Evolutionary conservation across 495 filamentous ascomycete species (phyloP).

Genomic region (Podospora conica): DNA sequence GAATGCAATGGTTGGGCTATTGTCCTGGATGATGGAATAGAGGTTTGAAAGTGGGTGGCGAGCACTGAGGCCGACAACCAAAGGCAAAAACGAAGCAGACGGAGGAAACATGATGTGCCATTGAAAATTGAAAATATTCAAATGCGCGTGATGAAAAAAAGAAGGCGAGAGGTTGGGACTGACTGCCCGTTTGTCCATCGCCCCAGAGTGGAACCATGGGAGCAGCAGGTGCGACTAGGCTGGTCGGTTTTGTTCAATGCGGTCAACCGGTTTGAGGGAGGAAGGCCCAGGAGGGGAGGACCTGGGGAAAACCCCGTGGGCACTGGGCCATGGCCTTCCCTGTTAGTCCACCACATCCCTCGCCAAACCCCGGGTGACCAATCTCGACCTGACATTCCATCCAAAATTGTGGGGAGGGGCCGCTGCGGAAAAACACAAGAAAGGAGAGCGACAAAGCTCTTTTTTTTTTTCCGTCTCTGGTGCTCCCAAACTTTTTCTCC

Average conservation of each 20-base stretch:
- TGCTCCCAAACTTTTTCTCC: background rate
- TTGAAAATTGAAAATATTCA: no score
- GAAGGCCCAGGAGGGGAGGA: no score
- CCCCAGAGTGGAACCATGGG: background rate
- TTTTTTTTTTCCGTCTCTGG: background rate
- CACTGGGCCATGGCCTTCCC: background rate
- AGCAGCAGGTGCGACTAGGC: background rate
- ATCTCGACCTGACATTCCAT: background rate
- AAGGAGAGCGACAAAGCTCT: background rate
- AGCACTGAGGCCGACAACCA: background rate
- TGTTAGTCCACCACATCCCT: background rate
- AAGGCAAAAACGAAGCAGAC: background rate
- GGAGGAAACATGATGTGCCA: background rate
- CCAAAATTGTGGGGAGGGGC: background rate
- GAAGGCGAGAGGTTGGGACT: background rate
- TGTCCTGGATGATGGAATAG: background rate
- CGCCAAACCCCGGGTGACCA: background rate
- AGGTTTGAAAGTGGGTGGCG: no score
- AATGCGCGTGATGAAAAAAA: background rate
- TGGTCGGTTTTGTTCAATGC: background rate
- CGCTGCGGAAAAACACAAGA: background rate
- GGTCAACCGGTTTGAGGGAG: background rate
- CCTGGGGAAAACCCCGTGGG: background rate
- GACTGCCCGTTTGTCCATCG: background rate
- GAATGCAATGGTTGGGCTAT: background rate